Evolutionary conservation across 2,329 filamentous ascomycete genomes (phyloP), one percentile per base, ranked within the genome.

Genomic region (Cytospora leucostoma): DNA sequence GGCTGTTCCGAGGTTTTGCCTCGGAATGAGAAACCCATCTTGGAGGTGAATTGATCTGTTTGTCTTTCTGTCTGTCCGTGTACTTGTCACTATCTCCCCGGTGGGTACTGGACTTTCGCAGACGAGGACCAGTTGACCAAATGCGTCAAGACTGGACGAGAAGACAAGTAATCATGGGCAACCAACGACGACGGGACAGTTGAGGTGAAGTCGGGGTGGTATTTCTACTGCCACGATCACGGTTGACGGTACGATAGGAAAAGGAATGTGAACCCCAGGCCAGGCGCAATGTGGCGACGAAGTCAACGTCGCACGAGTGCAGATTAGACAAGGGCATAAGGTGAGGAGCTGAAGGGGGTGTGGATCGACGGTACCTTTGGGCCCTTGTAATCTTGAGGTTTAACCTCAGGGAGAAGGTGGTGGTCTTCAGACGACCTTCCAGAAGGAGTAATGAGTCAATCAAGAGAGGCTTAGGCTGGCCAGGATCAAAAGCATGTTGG

Each of bases 11-110:
- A 52, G 49, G 21, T n/a, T 35, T 59, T 59, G 15, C 57, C 49
- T 11, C 57, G 57, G 21, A 59, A 59, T 34, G 57, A 52, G 35
- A 59, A 59, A 37, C 57, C 57, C 57, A 59, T 59, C 3, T 15
- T 19, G 21, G 17, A 17, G 17, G 34, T 17, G 7, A n/a, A n/a
- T 19, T 19, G 40, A 19, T 44, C 13, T 40, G 7, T 40, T n/a
- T 40, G 49, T 4, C 13, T 21, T 21, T 21, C 47, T 47, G 33
- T 17, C 7, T 8, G 35, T 32, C 7, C 19, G 19, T 27, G 4
- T 27, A 27, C 17, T 34, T 47, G 33, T 17, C 7, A 4, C 21
- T 32, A 3, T 17, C 13, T 32, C 34, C 19, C 32, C 15, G 21
- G 12, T 12, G 15, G 15, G 15, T n/a, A 35, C 6, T 12, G 21